Evolutionary conservation across 148 eudicot genomes (phyloP), one percentile per base, ranked within the genome.

Genomic region (Dysphania ambrosioides): DNA sequence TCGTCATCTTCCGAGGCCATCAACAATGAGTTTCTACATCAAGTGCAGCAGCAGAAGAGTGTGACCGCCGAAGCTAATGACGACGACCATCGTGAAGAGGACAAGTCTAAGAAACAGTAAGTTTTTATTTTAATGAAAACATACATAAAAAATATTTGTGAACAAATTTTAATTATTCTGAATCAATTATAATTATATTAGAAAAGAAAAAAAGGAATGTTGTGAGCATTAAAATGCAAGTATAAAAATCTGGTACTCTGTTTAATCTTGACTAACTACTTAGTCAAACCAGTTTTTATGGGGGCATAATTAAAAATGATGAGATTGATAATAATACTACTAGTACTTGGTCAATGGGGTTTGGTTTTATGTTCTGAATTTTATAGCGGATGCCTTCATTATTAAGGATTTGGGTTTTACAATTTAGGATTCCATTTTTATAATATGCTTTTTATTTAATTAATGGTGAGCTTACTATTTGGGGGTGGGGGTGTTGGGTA

Each of bases 61-160:
- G 57, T 23, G 79, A 78, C 72, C 1, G 76, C 53, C 15, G 78
- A 74, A 5, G 79, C 63, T 76, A 82, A 66, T 65, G 81, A 29
- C 0, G 85, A 0, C 27, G 36, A 31, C 38, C n/a, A 68, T 63
- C 44, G 8, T 59, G 81, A 83, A 56, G 85, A 77, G 65, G 84
- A 87, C 23, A 90, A 84, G 81, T 72, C 83, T 66, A 86, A 82
- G 69, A 86, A 84, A 82, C 76, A 79, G 96, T 90, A 84, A 77
- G 90, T 42, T 8, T 44, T 13, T 44, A 19, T 44, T n/a, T n/a
- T n/a, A n/a, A n/a, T n/a, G n/a, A n/a, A n/a, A n/a, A n/a, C n/a
- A n/a, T n/a, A n/a, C n/a, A n/a, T 15, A 47, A 47, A 13, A 2
- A 3, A 47, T 47, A 13, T 8, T 42, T 6, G 1, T n/a, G n/a